Conservation (phyloP, 164 flowering plant species). For the Annona cherimola region DNA sequence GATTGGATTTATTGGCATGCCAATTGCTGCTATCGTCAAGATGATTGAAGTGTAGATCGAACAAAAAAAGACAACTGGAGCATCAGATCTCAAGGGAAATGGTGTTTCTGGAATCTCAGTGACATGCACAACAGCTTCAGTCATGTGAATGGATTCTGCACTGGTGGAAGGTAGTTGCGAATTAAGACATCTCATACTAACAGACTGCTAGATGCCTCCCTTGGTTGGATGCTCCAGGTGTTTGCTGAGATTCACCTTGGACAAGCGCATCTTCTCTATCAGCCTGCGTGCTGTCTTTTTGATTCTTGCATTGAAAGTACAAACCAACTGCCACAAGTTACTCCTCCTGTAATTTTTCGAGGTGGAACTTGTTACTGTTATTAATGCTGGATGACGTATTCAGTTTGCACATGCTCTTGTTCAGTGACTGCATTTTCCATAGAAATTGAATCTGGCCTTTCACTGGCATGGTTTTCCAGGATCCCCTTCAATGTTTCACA, state of each 20-base stretch:
- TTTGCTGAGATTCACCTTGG: neutral
- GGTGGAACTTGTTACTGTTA: neutral
- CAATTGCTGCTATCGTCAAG: slow-evolving; percentile 80
- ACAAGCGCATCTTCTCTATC: neutral
- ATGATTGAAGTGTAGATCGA: slow-evolving; percentile 63
- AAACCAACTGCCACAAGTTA: neutral
- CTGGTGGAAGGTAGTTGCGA: neutral
- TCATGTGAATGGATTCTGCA: neutral
- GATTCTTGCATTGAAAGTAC: neutral
- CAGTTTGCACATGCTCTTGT: neutral
- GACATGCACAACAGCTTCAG: neutral
- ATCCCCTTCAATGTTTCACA: no score
- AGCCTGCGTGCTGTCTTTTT: neutral
- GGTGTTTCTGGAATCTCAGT: slow-evolving; percentile 1
- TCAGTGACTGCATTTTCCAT: neutral
- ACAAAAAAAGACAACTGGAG: slow-evolving; percentile 16
- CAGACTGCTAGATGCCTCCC: neutral
- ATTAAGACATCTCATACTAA: neutral
- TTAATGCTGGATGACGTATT: neutral
- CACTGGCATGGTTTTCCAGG: neutral
- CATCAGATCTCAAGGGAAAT: neutral
- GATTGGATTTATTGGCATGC: slow-evolving; percentile 88
- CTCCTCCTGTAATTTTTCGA: neutral
- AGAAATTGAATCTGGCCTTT: neutral
- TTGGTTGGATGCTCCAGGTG: neutral